Conservation (phyloP, 331 rosid genomes). For the Acacia concinna region DNA sequence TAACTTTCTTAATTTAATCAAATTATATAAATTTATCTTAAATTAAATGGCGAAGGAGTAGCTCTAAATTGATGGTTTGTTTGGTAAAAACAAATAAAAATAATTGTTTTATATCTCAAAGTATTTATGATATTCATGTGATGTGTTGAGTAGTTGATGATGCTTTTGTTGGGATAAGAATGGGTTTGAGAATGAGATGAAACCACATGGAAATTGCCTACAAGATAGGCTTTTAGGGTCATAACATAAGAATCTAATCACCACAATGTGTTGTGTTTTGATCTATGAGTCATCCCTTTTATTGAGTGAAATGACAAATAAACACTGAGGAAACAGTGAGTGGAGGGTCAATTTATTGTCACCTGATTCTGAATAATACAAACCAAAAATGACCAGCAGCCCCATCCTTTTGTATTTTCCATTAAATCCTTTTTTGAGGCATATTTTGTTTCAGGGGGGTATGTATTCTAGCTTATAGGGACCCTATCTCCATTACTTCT, state of each 20-base stretch:
- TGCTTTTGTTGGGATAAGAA: background rate
- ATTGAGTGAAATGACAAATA: constrained; percentile 30
- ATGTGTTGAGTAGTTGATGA: background rate
- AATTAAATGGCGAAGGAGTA: too few species aligned
- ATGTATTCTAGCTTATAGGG: background rate
- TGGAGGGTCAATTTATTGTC: constrained; percentile 35
- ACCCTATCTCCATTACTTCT: background rate
- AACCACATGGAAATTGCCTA: background rate
- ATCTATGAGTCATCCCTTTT: constrained; percentile 5
- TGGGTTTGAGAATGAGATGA: background rate
- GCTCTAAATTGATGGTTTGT: too few species aligned
- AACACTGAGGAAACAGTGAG: constrained; percentile 7
- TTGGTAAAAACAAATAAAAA: too few species aligned
- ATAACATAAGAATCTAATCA: constrained; percentile 14
- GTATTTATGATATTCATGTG: background rate
- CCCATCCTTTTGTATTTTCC: background rate
- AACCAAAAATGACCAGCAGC: constrained; percentile 1
- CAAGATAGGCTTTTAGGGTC: background rate
- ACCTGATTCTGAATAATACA: constrained; percentile 8
- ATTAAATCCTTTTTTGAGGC: constrained; percentile 4
- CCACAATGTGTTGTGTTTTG: constrained; percentile 12
- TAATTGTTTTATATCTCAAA: background rate
- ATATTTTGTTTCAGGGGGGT: background rate
- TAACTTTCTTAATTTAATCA: too few species aligned
- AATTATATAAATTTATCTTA: too few species aligned